Percentiles rank a stretch among this genome's conserved stretches.
Conservation (phyloP, 1,284 basidiomycete genomes). For the Ceratobasidium sp. region DNA sequence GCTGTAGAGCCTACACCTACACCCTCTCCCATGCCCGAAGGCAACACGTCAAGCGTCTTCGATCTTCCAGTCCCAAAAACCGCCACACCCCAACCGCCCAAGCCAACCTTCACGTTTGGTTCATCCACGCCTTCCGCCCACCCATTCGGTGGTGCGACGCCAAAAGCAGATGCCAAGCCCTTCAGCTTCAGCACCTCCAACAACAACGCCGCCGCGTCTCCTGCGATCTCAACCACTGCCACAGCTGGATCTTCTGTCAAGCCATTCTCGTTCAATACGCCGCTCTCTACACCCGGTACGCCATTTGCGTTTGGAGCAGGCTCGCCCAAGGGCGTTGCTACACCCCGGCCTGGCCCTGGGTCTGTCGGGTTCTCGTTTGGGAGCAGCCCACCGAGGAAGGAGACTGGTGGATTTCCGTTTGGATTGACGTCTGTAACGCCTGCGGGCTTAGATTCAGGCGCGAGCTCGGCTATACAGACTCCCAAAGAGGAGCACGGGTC, state of each 20-base stretch:
- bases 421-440: neutral
- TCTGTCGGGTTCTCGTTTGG: slow-evolving; percentile 40
- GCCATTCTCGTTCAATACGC: slow-evolving; percentile 21
- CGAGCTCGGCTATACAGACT: slow-evolving; percentile 19
- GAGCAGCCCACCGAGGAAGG: slow-evolving; percentile 27
- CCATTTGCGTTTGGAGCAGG: slow-evolving; percentile 41
- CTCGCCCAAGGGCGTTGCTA: slow-evolving; percentile 24
- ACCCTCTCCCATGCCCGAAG: slow-evolving; percentile 29
- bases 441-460: neutral
- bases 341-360: slow-evolving; percentile 19
- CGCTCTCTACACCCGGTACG: slow-evolving; percentile 35
- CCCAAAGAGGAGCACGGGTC: slow-evolving; percentile 23
- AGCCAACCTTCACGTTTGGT: slow-evolving; percentile 42
- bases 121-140: slow-evolving; percentile 18
- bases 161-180: slow-evolving; percentile 34
- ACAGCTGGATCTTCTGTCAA: slow-evolving; percentile 11
- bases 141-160: slow-evolving; percentile 31
- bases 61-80: slow-evolving; percentile 22
- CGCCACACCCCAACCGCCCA: slow-evolving; percentile 17
- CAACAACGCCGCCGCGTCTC: slow-evolving; percentile 3
- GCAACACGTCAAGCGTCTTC: slow-evolving; percentile 12
- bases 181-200: slow-evolving; percentile 40
- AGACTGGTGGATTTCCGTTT: slow-evolving; percentile 20
- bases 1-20: slow-evolving; percentile 26
- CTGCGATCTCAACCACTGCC: slow-evolving; percentile 20